These are phyloP conservation scores for Whalleya microplaca DNA, from an alignment of 2,329 filamentous ascomycete genomes.

Conservation along the genomic window DNA sequence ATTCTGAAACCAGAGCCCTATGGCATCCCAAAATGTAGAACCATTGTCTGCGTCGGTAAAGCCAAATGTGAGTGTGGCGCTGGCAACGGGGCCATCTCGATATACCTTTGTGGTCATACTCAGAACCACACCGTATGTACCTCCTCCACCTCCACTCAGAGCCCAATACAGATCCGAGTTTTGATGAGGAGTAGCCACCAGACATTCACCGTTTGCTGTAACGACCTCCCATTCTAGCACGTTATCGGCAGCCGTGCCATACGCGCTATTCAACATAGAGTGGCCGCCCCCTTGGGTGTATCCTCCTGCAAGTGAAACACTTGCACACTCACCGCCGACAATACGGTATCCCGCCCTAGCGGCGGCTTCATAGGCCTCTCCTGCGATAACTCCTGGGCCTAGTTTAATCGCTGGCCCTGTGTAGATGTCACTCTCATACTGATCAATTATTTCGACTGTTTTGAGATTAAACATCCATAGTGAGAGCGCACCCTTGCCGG, in stretches of 20 bases:
- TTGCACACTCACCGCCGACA: constrained; percentile 50
- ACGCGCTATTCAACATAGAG: constrained; percentile 46
- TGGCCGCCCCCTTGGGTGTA: constrained; percentile 62
- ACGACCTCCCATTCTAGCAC: constrained; percentile 55
- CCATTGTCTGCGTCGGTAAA: no score
- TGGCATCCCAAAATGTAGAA: not conserved
- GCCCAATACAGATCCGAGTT: constrained; percentile 61
- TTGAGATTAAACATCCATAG: constrained; percentile 49
- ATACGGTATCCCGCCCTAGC: constrained; percentile 43
- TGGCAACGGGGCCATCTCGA: constrained; percentile 32
- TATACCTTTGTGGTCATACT: constrained; percentile 53
- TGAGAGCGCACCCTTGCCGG: constrained; percentile 40
- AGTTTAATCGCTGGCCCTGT: constrained; percentile 50
- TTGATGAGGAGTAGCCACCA: constrained; percentile 45
- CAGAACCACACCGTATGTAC: constrained; percentile 56
- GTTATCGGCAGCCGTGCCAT: constrained; percentile 58
- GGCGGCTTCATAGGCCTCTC: constrained; percentile 46
- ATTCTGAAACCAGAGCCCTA: not conserved
- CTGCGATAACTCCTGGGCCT: constrained; percentile 50
- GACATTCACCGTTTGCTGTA: constrained; percentile 44
- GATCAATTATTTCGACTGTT: constrained; percentile 24
- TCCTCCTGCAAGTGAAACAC: constrained; percentile 57
- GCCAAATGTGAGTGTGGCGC: constrained; percentile 5
- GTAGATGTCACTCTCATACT: constrained; percentile 40
- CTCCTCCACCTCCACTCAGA: constrained; percentile 54